Evolutionary conservation across 2,329 filamentous ascomycete species (phyloP).

Genomic region (Endoconidiophora laricicola): DNA sequence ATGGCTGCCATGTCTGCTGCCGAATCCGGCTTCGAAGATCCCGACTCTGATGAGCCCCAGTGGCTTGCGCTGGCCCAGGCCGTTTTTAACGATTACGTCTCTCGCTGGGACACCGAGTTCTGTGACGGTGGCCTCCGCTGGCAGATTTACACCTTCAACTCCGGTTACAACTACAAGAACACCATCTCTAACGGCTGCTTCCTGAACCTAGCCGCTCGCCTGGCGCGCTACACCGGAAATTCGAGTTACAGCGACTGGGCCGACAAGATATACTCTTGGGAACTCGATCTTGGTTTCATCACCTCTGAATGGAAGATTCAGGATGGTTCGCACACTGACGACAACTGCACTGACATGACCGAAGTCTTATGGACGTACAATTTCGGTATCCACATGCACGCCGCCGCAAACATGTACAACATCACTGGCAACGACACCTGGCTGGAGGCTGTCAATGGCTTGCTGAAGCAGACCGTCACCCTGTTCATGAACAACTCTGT

Average conservation of each 20-base stretch:
- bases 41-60: conserved; percentile 42
- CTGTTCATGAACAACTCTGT: conserved; percentile 39
- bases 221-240: conserved; percentile 66
- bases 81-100: conserved; percentile 62
- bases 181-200: conserved; percentile 53
- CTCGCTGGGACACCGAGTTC: conserved; percentile 45
- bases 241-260: conserved; percentile 65
- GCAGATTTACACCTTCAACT: conserved; percentile 71
- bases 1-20: conserved; percentile 64
- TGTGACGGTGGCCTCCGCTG: conserved; percentile 67
- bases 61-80: conserved; percentile 68
- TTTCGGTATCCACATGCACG: conserved; percentile 47
- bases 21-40: conserved; percentile 59
- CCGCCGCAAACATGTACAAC: conserved; percentile 45
- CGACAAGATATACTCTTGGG: conserved; percentile 52
- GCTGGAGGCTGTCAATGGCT: conserved; percentile 40
- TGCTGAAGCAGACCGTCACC: conserved; percentile 32
- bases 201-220: conserved; percentile 51
- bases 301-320: conserved; percentile 35
- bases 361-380: conserved; percentile 50
- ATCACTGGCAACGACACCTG: conserved; percentile 36
- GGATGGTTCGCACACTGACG: conserved; percentile 28
- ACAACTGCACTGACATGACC: conserved; percentile 31
- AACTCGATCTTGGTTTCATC: conserved; percentile 38
- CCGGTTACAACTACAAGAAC: conserved; percentile 53